Conservation (phyloP, 257 asterid species). For the Parsonsia alboflavescens region DNA sequence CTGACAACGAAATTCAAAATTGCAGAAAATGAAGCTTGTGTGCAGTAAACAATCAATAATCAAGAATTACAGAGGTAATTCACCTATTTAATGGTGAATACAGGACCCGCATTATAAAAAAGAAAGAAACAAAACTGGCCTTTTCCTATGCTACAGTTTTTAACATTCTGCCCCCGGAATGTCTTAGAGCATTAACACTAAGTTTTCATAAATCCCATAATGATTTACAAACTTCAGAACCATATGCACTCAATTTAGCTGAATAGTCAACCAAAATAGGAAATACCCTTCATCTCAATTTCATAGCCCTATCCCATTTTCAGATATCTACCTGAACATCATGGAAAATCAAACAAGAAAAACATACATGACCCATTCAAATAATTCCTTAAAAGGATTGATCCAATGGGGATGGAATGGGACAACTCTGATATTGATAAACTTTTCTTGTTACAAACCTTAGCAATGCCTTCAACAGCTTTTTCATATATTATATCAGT, state of each 20-base stretch:
- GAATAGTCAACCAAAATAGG: not conserved
- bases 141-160: not conserved
- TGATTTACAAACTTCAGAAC: not conserved
- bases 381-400: not conserved
- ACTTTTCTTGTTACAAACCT: constrained; percentile 33
- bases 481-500: constrained; percentile 81
- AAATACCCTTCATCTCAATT: not conserved
- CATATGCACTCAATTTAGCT: not conserved
- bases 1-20: not conserved
- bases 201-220: not conserved
- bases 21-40: not conserved
- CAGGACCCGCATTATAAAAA: not conserved
- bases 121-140: not conserved
- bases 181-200: not conserved
- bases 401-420: no score
- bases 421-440: not conserved
- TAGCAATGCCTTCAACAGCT: constrained; percentile 85
- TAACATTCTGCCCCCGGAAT: not conserved
- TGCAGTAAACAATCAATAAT: not conserved
- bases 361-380: not conserved
- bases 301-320: not conserved
- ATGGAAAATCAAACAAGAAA: not conserved
- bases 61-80: no score
- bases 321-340: not conserved
- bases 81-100: not conserved